Base-by-base conservation (phyloP, 176 grass and related monocot species). In the Poa annua region DNA sequence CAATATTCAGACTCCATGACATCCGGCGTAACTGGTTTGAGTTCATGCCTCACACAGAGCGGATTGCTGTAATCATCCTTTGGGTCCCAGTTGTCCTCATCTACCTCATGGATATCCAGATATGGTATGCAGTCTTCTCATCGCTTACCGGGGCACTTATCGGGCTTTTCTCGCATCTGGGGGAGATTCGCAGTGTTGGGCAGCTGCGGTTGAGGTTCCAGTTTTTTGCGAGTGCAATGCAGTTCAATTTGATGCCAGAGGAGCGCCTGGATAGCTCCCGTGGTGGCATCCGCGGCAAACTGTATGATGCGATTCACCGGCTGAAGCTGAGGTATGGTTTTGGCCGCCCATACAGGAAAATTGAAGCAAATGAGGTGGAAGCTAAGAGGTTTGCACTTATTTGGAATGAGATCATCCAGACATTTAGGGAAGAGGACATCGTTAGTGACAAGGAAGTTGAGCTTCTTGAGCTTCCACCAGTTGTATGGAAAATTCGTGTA, bases 71-170 rank as follows among this genome's bases (percentile, higher is more conserved):
- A 71, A 83, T 98, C 74, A 65, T 98, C 54, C 72, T 98, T 53
- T 98, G 96, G 96, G 17, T 88, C 16, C 96, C 96, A 72, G 91
- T 98, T 41, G 77, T 98, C 42, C 89, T 98, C 76, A 91, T 98
- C 76, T 98, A 98, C 55, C 83, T 98, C 13, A 93, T 98, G 92
- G 96, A 98, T 86, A 95, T 95, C 75, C 96, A 98, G 68, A 98
- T 98, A 66, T 98, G 96, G 96, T 98, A 93, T 88, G 76, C 96
- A 7, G 89, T 98, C 47, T 90, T 98, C 73, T 98, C 96, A 50
- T 95, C 96, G 35, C 62, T 98, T 66, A 82, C 70, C 0, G 96
- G 96, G 34, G 96, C 87, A 51, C 90, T 98, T 29, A 82, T 95
- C 7, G 96, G 96, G 1, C 85, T 98, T 32, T 98, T 98, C 85